Conservation (phyloP, 2,329 filamentous ascomycete species). For the Fusarium avenaceum region DNA sequence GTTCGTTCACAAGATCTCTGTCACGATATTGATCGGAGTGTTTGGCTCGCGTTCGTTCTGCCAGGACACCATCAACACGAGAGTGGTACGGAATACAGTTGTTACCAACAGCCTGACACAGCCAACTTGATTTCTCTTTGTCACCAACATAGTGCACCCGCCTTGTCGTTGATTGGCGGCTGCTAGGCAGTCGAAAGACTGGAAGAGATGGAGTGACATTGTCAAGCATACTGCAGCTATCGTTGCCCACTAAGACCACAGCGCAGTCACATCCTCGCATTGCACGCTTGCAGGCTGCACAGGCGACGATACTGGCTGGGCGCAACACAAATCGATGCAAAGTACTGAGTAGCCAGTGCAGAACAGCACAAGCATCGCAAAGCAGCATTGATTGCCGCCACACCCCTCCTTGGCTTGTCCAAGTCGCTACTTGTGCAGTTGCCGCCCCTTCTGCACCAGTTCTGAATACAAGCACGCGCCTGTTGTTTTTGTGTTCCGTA, state of each 20-base stretch:
- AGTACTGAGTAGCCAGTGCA: background rate
- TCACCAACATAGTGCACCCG: constrained; percentile 32
- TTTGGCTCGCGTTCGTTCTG: constrained; percentile 38
- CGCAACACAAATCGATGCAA: constrained; percentile 14
- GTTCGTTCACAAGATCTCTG: constrained; percentile 23
- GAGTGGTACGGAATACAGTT: constrained; percentile 10
- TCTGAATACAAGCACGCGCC: constrained; percentile 39
- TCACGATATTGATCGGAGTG: constrained; percentile 31
- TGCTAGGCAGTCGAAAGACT: constrained; percentile 19
- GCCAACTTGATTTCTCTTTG: constrained; percentile 12
- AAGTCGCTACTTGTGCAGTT: constrained; percentile 39
- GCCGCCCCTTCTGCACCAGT: constrained; percentile 32
- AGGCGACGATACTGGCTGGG: constrained; percentile 16
- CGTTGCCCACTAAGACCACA: constrained; percentile 32
- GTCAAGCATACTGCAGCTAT: constrained; percentile 42
- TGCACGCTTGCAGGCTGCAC: constrained; percentile 28
- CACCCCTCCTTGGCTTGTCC: constrained; percentile 33
- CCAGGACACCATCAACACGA: constrained; percentile 22
- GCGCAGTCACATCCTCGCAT: constrained; percentile 43
- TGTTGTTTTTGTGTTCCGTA: constrained; percentile 31
- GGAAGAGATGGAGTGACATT: constrained; percentile 43
- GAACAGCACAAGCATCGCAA: constrained; percentile 2
- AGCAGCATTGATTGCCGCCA: constrained; percentile 7
- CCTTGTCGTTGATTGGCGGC: constrained; percentile 19
- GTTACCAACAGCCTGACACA: constrained; percentile 19